These are phyloP conservation scores for Naganishia randhawae DNA, from an alignment of 768 basidiomycete genomes.

Conservation along the genomic window DNA sequence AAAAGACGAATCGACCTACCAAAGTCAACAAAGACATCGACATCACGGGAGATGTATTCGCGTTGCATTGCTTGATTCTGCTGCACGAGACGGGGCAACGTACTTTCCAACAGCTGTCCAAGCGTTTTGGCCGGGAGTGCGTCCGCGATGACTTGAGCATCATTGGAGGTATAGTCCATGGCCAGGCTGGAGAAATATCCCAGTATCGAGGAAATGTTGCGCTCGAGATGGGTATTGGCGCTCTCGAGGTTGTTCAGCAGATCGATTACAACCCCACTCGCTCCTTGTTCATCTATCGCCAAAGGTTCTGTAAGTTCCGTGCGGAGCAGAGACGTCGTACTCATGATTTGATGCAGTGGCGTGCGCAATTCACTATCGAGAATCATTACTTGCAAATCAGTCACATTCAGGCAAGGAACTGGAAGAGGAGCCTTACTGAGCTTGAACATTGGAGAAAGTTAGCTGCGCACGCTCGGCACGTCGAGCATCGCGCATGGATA, in stretches of 20 bases:
- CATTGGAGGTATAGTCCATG: not conserved
- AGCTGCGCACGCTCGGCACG: conserved; percentile 11
- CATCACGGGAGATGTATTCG: not conserved
- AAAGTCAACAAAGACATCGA: conserved; percentile 9
- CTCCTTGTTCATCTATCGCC: not conserved
- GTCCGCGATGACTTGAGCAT: not conserved
- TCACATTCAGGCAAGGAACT: not conserved
- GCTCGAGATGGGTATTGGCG: conserved; percentile 9
- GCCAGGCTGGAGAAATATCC: conserved; percentile 8
- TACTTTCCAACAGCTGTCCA: not conserved
- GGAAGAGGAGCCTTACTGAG: not conserved
- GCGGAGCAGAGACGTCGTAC: not conserved
- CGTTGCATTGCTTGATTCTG: not conserved
- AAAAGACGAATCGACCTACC: not conserved
- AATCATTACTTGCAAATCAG: not conserved
- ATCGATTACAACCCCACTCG: not conserved
- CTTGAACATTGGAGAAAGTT: conserved; percentile 10
- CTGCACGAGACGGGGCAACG: not conserved
- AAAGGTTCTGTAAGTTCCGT: conserved; percentile 7
- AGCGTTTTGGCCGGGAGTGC: not conserved
- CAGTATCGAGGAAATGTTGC: conserved; percentile 9
- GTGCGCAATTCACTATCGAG: conserved; percentile 4
- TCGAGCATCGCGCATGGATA: not conserved
- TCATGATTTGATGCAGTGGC: conserved; percentile 8
- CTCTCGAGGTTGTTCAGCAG: conserved; percentile 3